These are phyloP conservation scores for Cotoneaster glaucophyllus DNA, from an alignment of 306 rosid species.

Conservation along the genomic window DNA sequence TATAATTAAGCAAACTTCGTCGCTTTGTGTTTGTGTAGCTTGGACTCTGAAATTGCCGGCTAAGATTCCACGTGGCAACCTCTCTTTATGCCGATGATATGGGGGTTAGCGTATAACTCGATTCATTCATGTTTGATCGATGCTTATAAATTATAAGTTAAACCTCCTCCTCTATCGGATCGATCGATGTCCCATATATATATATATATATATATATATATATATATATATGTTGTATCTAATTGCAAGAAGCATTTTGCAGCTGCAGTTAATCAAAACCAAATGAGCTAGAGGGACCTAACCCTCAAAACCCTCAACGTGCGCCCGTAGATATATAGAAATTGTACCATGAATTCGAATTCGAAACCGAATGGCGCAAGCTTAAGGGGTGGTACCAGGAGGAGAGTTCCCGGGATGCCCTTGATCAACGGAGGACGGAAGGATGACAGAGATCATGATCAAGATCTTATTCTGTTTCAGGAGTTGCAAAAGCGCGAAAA, in stretches of 20 bases:
- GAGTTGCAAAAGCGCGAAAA: conserved; percentile 49
- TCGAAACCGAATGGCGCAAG: background rate
- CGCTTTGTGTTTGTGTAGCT: background rate
- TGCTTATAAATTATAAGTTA: too few species aligned
- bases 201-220: too few species aligned
- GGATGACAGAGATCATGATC: conserved; percentile 13
- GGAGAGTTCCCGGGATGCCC: background rate
- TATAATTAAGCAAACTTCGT: background rate
- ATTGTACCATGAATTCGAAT: background rate
- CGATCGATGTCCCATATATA: too few species aligned
- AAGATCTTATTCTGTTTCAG: conserved; percentile 61
- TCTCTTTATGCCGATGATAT: background rate
- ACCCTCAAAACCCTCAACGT: too few species aligned
- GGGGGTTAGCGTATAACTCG: too few species aligned
- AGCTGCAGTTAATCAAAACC: too few species aligned
- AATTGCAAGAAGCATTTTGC: too few species aligned
- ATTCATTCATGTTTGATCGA: too few species aligned
- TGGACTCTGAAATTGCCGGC: conserved; percentile 1
- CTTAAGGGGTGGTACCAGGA: background rate
- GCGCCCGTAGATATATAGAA: background rate
- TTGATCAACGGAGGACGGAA: conserved; percentile 3
- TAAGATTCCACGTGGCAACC: background rate
- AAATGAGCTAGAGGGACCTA: too few species aligned
- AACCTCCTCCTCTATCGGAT: too few species aligned
- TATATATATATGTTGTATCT: too few species aligned